Evolutionary conservation across 257 asterid genomes (phyloP), one percentile per base, ranked within the genome.

Genomic region (Fraxinus pennsylvanica): DNA sequence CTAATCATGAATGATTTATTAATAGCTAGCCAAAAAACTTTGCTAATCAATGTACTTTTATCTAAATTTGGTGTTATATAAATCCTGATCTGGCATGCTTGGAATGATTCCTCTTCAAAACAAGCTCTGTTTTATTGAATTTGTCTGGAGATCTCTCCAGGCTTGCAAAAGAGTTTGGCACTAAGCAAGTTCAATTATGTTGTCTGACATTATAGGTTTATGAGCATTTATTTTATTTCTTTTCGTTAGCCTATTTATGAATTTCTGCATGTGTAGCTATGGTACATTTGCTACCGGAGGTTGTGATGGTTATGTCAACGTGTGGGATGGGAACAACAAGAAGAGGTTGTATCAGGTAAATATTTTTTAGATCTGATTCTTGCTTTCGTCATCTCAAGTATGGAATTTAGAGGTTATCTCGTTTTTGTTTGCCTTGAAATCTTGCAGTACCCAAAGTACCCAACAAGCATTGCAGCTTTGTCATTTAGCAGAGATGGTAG

Each of bases 281-380:
- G 98, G 98, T 69, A 93, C 97, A 59, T 93, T 93, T 72, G 97
- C 97, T 19, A 92, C 98, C 50, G 99, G 99, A 78, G 99, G 90
- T 27, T 86, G 98, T 76, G 99, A 95, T 77, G 99, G 98, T 45
- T 95, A 87, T 83, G 98, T 93, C 6, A 95, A 95, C 47, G 92
- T 95, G 74, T 95, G 99, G 99, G 99, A 95, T 81, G 98, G 99
- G 9, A 91, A 88, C 91, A 95, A 95, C 82, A 95, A 95, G 85
- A 95, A 93, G 94, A 88, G 99, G 80, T 13, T 95, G 77, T 95
- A 95, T 81, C 98, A 95, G 94, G 99, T 93, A 85, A 83, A 29
- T 30, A 80, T 41, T 39, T 83, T 71, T 68, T 15, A 21, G 12
- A 70, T 41, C 33, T 27, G 41, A 9, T 29, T 72, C 33, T 75